Percentiles rank a stretch among this genome's conserved stretches.
phyloP scores from a whole-genome alignment of 192 early-diverging fungal genomes.

The Lobosporangium transversale region DNA sequence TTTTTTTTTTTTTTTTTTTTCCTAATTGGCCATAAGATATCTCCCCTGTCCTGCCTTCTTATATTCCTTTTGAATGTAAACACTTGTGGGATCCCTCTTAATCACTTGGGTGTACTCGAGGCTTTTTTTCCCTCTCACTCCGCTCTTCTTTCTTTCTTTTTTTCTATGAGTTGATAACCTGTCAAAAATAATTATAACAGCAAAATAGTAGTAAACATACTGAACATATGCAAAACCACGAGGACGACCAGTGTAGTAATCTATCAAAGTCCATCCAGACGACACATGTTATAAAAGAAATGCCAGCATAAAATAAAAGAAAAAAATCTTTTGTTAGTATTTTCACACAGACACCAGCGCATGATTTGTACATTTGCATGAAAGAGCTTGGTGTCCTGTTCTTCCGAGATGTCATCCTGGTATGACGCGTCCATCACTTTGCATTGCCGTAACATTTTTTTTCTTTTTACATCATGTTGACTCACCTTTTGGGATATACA shows the following conservation, averaged over 20 bases:
- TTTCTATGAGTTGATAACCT: too few species aligned
- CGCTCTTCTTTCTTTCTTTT: too few species aligned
- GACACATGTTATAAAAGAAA: background rate
- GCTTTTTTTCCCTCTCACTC: too few species aligned
- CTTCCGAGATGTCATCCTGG: too few species aligned
- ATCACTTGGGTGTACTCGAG: too few species aligned
- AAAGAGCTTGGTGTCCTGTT: too few species aligned
- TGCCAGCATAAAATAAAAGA: background rate
- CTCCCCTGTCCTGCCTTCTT: background rate
- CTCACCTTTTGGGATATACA: constrained; percentile 54
- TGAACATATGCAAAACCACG: constrained; percentile 51
- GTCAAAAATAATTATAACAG: background rate
- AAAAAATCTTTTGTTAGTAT: background rate
- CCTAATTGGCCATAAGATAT: too few species aligned
- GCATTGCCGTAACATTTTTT: too few species aligned
- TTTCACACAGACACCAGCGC: background rate
- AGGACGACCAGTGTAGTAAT: constrained; percentile 39
- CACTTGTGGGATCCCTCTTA: too few species aligned
- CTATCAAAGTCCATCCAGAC: background rate
- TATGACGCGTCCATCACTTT: constrained; percentile 5
- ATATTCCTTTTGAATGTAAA: background rate
- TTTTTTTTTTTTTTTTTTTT: background rate
- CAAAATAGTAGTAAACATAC: constrained; percentile 17
- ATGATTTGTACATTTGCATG: background rate
- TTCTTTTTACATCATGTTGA: too few species aligned